Evolutionary conservation across 2,329 filamentous ascomycete species (phyloP), one percentile per base, ranked within the genome.

Genomic region (Cercospora zeae-maydis): DNA sequence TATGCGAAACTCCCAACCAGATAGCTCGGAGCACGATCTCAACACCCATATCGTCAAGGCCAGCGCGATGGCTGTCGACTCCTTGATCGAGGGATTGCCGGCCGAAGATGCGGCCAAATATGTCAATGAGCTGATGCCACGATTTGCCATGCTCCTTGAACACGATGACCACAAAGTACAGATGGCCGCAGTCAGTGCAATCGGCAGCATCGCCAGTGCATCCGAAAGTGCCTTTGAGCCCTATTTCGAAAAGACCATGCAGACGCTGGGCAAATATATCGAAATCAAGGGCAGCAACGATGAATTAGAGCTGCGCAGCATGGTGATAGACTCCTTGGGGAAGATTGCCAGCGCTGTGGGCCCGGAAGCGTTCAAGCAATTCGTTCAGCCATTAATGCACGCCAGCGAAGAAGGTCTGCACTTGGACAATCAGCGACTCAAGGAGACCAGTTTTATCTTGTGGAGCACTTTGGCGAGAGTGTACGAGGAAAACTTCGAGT

Each of bases 391-490:
- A 45, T 83, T 98, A 63, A 96, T 99, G 90, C 84, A 88, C 72
- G 89, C 93, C 13, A 96, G 91, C 69, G 93, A 97, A 78, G 93
- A 97, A 78, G 93, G 90, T 60, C 84, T 98, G 1, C 83, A 89
- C 70, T 87, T 99, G 2, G 93, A 92, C 71, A 93, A 97, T 79
- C 90, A 93, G 45, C 86, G 93, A 62, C 86, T 98, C 57, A 91
- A 92, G 77, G 95, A 99, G 82, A 97, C 92, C 66, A 96, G 92
- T 75, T 99, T 96, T 80, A 96, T 98, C 66, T 84, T 99, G 59
- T 99, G 95, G 93, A 92, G 91, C 68, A 92, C 91, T 42, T 87
- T 99, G 75, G 90, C 93, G 66, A 96, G 96, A 81, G 92, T 98
- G 9, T 98, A 98, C 78, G 88, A 89, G 72, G 89, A 91, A 73